Evolutionary conservation across 768 basidiomycete species (phyloP).

Genomic region (Leccinum incarnatum): DNA sequence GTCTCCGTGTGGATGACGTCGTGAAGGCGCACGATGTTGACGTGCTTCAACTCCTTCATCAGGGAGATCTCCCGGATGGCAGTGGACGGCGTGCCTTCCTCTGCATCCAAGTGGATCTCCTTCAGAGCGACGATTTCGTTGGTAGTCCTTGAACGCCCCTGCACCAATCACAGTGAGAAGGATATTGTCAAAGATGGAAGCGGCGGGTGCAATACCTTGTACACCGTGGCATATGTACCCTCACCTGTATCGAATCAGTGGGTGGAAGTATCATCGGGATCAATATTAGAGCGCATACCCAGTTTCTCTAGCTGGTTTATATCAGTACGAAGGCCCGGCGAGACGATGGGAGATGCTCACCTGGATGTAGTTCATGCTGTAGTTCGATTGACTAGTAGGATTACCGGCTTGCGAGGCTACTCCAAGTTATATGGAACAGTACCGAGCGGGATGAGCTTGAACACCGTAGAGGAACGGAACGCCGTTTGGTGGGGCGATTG

Average conservation of each 20-base stretch:
- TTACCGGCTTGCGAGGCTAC: constrained; percentile 1
- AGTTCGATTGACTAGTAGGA: not conserved
- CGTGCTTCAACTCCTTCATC: constrained; percentile 99
- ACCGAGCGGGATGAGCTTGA: constrained; percentile 3
- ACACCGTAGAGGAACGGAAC: not conserved
- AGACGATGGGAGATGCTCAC: constrained; percentile 28
- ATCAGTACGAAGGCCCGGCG: constrained; percentile 6
- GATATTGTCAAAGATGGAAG: not conserved
- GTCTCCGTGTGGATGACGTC: constrained; percentile 99
- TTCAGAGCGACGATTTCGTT: constrained; percentile 98
- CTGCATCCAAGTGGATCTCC: constrained; percentile 98
- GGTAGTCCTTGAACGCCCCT: constrained; percentile 96
- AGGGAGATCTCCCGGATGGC: constrained; percentile 98
- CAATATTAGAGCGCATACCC: constrained; percentile 37
- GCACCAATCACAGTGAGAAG: constrained; percentile 3
- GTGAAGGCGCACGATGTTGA: constrained; percentile 97
- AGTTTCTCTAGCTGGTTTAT: constrained; percentile 80
- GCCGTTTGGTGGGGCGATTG: not conserved
- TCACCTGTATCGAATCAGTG: constrained; percentile 49
- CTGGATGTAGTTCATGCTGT: constrained; percentile 57
- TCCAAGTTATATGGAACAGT: constrained; percentile 1
- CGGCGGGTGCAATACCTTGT: constrained; percentile 60
- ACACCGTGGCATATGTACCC: constrained; percentile 97
- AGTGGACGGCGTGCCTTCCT: constrained; percentile 98
- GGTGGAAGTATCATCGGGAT: constrained; percentile 2